Evolutionary conservation across 441 rosid species (phyloP).

Genomic region (Macaranga tanarius): DNA sequence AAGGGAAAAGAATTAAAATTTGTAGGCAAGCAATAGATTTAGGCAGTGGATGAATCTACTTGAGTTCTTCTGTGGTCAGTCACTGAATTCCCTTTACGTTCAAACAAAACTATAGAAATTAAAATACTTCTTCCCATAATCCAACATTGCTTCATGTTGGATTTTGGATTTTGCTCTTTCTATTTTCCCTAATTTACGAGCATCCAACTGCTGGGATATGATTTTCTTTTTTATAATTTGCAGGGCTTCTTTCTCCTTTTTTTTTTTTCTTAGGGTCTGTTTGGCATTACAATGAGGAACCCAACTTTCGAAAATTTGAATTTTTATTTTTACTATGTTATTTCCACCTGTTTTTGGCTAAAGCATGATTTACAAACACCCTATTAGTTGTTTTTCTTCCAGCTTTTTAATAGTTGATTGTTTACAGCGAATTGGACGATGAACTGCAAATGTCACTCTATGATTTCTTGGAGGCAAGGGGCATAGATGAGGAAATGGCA

Average conservation of each 20-base stretch:
- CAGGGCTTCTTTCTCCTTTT: not conserved
- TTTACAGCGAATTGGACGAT: slow-evolving; percentile 76
- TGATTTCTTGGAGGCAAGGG: slow-evolving; percentile 63
- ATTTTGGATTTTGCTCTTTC: not conserved
- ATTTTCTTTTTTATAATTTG: not conserved
- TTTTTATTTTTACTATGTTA: too few species aligned
- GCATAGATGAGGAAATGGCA: slow-evolving; percentile 61
- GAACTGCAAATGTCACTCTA: slow-evolving; percentile 65
- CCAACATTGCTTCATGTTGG: not conserved
- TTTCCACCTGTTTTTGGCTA: too few species aligned
- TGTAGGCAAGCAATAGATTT: not conserved
- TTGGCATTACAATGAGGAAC: too few species aligned
- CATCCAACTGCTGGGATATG: not conserved
- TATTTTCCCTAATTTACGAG: not conserved
- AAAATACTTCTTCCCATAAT: not conserved
- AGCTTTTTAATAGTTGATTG: slow-evolving; percentile 17
- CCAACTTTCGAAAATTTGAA: too few species aligned
- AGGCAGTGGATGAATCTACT: not conserved
- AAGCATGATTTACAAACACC: too few species aligned
- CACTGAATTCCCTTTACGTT: not conserved
- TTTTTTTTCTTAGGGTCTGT: not conserved
- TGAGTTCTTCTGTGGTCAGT: not conserved
- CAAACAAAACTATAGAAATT: not conserved
- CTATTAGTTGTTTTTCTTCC: not conserved
- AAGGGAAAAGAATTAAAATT: not conserved